Evolutionary conservation across 441 rosid genomes (phyloP), one percentile per base, ranked within the genome.

Genomic region (Syzygium syzygioides): DNA sequence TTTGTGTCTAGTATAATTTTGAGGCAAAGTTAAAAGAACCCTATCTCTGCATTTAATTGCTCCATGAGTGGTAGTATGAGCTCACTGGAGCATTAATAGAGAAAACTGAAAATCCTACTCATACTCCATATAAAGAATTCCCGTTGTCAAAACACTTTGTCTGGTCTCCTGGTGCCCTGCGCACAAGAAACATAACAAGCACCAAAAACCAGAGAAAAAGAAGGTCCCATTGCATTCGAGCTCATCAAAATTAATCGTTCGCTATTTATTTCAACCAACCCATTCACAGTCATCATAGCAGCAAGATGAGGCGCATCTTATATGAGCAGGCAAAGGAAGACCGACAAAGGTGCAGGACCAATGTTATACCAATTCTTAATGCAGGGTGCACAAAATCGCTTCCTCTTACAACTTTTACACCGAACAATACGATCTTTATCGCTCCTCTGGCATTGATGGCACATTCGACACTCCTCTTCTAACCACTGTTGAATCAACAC

Each of bases 391-490:
- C 99, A 97, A 90, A 88, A 96, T 4, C 98, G 95, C 93, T 94
- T 96, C 41, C 85, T 90, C 45, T 57, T 86, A 89, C 99, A 96
- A 4, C 34, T 90, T 32, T 66, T 84, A 92, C 99, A 97, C 59
- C 95, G 88, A 85, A 93, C 96, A 89, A 96, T 96, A 30, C 80
- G 85, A 62, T 94, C 97, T 84, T 92, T 96, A 86, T 97, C 98
- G 86, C 91, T 95, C 87, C 95, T 89, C 92, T 93, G 93, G 91
- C 99, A 96, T 68, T 97, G 99, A 91, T 97, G 98, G 89, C 99
- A 97, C 93, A 90, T 94, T 60, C 52, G 83, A 41, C 83, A 76
- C n/a, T 76, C 52, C 14, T 41, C n/a, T 41, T 76, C 52, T 41
- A 41, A 41, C 28, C 83, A 23, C 83, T 76, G 83, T 76, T 41